These are phyloP conservation scores for Metschnikowia orientalis DNA, from an alignment of 805 yeast genomes.

Conservation along the genomic window DNA sequence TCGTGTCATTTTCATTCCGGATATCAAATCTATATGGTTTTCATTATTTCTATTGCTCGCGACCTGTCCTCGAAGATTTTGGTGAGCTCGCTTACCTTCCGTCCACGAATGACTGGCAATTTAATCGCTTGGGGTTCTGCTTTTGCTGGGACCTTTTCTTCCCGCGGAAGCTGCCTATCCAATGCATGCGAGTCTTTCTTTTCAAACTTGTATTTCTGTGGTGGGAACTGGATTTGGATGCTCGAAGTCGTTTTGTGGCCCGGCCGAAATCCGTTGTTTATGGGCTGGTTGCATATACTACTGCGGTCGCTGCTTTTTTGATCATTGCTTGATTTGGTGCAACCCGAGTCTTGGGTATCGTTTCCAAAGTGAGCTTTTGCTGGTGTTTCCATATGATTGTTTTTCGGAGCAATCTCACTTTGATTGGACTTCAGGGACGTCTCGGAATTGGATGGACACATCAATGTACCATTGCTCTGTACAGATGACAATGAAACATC, in stretches of 20 bases:
- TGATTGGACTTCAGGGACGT: too few species aligned
- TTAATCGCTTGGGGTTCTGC: constrained; percentile 11
- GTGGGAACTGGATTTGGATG: constrained; percentile 32
- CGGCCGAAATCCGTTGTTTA: too few species aligned
- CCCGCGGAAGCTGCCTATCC: background rate
- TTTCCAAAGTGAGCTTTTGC: too few species aligned
- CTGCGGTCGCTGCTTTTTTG: too few species aligned
- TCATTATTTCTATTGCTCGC: constrained; percentile 33
- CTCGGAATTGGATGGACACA: too few species aligned
- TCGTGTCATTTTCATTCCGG: background rate
- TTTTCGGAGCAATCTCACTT: too few species aligned
- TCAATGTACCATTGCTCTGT: constrained; percentile 4
- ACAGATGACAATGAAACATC: constrained; percentile 3
- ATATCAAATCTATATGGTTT: constrained; percentile 9
- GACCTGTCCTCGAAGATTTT: constrained; percentile 58
- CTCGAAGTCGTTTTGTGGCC: too few species aligned
- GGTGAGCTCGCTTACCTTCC: constrained; percentile 60
- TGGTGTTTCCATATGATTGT: too few species aligned
- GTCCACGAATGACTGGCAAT: constrained; percentile 47
- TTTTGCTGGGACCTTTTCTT: background rate
- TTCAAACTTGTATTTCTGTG: constrained; percentile 33
- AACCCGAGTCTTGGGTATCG: too few species aligned
- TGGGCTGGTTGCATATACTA: too few species aligned
- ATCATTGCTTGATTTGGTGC: too few species aligned
- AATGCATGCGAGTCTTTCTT: constrained; percentile 1